Percentiles rank a stretch among this genome's conserved stretches.
These are phyloP conservation scores for Rusavskia elegans DNA, from an alignment of 495 filamentous ascomycete species.

Conservation along the genomic window DNA sequence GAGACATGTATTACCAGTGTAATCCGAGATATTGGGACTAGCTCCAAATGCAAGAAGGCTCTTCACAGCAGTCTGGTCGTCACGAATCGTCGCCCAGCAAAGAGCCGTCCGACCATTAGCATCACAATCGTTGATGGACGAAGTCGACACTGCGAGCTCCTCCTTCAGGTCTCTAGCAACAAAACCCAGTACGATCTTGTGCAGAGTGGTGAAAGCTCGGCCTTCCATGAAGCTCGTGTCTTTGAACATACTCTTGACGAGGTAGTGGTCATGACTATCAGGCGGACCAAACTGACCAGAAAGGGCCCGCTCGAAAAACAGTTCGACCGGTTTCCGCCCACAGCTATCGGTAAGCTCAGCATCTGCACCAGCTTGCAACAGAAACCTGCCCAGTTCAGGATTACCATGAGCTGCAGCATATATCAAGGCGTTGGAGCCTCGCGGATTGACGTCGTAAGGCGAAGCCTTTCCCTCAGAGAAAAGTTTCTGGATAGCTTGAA, in stretches of 20 bases:
- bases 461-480: conserved; percentile 13
- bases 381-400: neutral
- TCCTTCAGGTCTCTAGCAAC: neutral
- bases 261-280: neutral
- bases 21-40: conserved; percentile 9
- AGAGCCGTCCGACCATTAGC: conserved; percentile 7
- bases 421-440: neutral
- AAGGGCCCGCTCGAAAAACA: neutral
- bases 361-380: conserved; percentile 7
- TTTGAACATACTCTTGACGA: neutral
- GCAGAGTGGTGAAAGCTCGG: conserved; percentile 1
- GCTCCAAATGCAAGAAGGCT: conserved; percentile 10
- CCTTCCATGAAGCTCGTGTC: neutral
- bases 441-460: conserved; percentile 9
- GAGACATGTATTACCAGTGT: conserved; percentile 1
- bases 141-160: conserved; percentile 3
- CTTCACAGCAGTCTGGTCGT: conserved; percentile 3
- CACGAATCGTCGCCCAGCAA: conserved; percentile 7
- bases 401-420: conserved; percentile 1
- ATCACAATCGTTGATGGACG: conserved; percentile 2
- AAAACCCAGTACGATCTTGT: conserved; percentile 9
- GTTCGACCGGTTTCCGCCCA: neutral
- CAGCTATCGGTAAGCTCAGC: neutral
- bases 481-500: conserved; percentile 8
- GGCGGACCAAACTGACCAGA: neutral